These are phyloP conservation scores for Fusarium buxicola DNA, from an alignment of 2,329 filamentous ascomycete species.

Conservation along the genomic window DNA sequence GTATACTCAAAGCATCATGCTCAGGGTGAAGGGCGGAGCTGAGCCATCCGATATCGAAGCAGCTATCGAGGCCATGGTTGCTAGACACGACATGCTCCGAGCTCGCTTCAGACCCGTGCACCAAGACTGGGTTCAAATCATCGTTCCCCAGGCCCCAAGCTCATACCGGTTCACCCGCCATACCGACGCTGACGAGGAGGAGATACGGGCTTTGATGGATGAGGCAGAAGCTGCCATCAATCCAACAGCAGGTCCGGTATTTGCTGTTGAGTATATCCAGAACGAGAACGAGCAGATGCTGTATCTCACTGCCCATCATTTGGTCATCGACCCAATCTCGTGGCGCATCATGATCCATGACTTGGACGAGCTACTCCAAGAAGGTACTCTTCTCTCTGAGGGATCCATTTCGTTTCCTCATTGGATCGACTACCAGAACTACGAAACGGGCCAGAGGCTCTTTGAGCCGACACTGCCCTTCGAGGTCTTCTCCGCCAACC, in stretches of 20 bases:
- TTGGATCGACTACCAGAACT: constrained; percentile 61
- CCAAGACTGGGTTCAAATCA: constrained; percentile 60
- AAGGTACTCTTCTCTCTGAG: constrained; percentile 58
- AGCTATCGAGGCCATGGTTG: constrained; percentile 61
- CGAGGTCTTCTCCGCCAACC: constrained; percentile 53
- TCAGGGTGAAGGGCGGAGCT: constrained; percentile 57
- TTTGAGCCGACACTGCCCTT: constrained; percentile 54
- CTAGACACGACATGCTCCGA: constrained; percentile 64
- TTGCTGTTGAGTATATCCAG: constrained; percentile 61
- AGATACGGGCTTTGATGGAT: constrained; percentile 56
- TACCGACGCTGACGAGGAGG: constrained; percentile 54
- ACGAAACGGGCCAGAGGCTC: constrained; percentile 49
- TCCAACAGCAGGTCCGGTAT: constrained; percentile 63
- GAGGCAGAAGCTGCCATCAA: constrained; percentile 59
- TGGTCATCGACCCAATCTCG: constrained; percentile 63
- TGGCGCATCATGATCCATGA: constrained; percentile 64
- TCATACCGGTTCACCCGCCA: constrained; percentile 61
- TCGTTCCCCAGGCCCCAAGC: constrained; percentile 53
- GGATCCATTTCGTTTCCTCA: constrained; percentile 60
- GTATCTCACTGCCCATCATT: constrained; percentile 63
- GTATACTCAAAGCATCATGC: constrained; percentile 63
- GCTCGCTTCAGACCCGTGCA: constrained; percentile 56
- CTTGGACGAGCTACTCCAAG: constrained; percentile 60
- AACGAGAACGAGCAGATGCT: constrained; percentile 61
- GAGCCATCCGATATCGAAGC: constrained; percentile 59